Evolutionary conservation across 2,329 filamentous ascomycete species (phyloP).

Genomic region (Botrytis sinoallii): DNA sequence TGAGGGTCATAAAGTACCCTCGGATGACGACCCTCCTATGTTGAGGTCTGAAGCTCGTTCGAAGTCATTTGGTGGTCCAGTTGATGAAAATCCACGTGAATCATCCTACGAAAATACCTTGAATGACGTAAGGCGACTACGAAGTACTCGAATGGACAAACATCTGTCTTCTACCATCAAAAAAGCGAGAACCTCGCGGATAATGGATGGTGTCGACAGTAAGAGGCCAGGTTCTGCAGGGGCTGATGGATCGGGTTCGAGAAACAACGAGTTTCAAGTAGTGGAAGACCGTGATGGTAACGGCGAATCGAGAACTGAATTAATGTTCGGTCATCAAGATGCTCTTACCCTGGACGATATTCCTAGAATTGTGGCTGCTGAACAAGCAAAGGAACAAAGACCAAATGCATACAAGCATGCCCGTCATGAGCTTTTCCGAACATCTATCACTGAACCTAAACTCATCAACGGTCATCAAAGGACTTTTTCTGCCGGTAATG

Average conservation of each 20-base stretch:
- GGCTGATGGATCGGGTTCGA: conserved; percentile 52
- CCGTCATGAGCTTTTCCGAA: conserved; percentile 63
- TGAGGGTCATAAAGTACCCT: conserved; percentile 56
- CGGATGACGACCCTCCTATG: conserved; percentile 50
- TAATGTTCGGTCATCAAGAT: conserved; percentile 87
- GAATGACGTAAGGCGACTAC: conserved; percentile 86
- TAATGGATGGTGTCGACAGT: conserved; percentile 84
- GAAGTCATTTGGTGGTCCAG: conserved; percentile 66
- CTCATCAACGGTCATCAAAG: conserved; percentile 68
- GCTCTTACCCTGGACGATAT: conserved; percentile 95
- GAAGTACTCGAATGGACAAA: conserved; percentile 91
- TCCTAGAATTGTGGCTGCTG: conserved; percentile 88
- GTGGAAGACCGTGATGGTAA: conserved; percentile 73
- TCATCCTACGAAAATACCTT: conserved; percentile 93
- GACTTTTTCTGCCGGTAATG: conserved; percentile 57
- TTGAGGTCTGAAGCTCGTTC: conserved; percentile 67
- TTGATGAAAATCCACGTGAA: conserved; percentile 56
- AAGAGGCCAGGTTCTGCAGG: conserved; percentile 70
- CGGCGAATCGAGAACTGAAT: conserved; percentile 68
- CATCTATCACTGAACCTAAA: conserved; percentile 56
- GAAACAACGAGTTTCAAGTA: conserved; percentile 66
- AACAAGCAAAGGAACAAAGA: conserved; percentile 88
- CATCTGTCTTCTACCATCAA: conserved; percentile 90
- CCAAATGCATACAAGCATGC: conserved; percentile 76
- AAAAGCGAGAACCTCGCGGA: conserved; percentile 83